Conservation (phyloP, 495 filamentous ascomycete species). For the Penicillium cosmopolitanum region DNA sequence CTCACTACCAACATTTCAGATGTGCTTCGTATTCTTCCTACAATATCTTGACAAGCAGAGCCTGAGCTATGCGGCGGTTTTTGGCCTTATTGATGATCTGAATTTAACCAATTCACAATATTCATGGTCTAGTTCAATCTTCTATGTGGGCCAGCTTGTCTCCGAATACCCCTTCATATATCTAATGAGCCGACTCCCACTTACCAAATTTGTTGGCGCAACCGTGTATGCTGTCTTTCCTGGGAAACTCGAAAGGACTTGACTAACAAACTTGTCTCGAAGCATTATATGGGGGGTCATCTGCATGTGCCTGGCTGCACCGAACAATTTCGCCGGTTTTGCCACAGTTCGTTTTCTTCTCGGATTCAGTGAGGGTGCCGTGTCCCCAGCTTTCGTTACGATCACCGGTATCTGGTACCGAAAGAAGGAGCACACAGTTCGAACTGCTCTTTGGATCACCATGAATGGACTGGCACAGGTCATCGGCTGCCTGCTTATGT, state of each 20-base stretch:
- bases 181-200: slow-evolving; percentile 59
- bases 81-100: slow-evolving; percentile 56
- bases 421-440: slow-evolving; percentile 46
- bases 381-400: slow-evolving; percentile 27
- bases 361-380: slow-evolving; percentile 53
- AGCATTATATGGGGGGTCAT: slow-evolving; percentile 49
- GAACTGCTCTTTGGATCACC: slow-evolving; percentile 51
- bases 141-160: slow-evolving; percentile 53
- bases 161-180: slow-evolving; percentile 54
- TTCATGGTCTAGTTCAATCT: slow-evolving; percentile 50
- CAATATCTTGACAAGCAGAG: slow-evolving; percentile 59
- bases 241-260: background rate
- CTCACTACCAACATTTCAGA: slow-evolving; percentile 12
- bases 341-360: slow-evolving; percentile 49
- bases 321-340: slow-evolving; percentile 49
- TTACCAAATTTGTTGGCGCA: slow-evolving; percentile 38
- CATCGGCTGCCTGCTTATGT: slow-evolving; percentile 57
- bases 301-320: slow-evolving; percentile 52
- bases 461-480: slow-evolving; percentile 60
- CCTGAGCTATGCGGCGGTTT: slow-evolving; percentile 58
- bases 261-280: background rate
- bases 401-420: slow-evolving; percentile 46
- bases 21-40: slow-evolving; percentile 38
- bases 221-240: slow-evolving; percentile 25
- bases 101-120: slow-evolving; percentile 55